These are phyloP conservation scores for Starmerella geochares DNA, from an alignment of 805 yeast species.

Conservation along the genomic window DNA sequence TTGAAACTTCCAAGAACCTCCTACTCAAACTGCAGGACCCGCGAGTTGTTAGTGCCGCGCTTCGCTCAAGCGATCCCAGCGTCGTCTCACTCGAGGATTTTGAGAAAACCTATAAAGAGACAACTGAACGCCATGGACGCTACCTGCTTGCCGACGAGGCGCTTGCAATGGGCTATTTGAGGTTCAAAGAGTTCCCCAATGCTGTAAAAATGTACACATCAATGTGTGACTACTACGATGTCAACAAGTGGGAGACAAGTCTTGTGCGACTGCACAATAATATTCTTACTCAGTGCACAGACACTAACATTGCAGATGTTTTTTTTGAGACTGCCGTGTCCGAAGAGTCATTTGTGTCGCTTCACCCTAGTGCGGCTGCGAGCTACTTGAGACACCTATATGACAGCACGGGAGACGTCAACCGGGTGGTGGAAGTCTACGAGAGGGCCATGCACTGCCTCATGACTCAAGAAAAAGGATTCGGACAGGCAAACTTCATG, in stretches of 20 bases:
- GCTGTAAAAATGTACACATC: conserved; percentile 24
- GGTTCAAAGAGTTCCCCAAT: conserved; percentile 15
- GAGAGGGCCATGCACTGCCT: conserved; percentile 14
- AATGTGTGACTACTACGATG: conserved; percentile 19
- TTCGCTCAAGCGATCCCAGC: conserved; percentile 23
- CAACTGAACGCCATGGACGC: conserved; percentile 22
- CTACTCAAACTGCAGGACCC: conserved; percentile 20
- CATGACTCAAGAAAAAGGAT: conserved; percentile 1
- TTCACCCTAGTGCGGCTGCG: conserved; percentile 27
- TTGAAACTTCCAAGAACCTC: conserved; percentile 1
- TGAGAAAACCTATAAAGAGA: conserved; percentile 18
- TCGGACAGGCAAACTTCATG: conserved; percentile 15
- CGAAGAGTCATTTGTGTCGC: conserved; percentile 14
- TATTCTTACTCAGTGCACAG: conserved; percentile 23
- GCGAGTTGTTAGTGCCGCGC: conserved; percentile 24
- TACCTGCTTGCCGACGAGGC: conserved; percentile 25
- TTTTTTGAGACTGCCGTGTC: conserved; percentile 22
- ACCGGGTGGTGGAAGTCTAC: conserved; percentile 15
- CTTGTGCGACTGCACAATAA: conserved; percentile 24
- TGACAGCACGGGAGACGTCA: conserved; percentile 12
- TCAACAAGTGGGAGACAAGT: conserved; percentile 13
- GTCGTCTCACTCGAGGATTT: conserved; percentile 22
- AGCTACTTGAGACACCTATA: conserved; percentile 17
- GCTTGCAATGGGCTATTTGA: conserved; percentile 20
- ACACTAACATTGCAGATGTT: conserved; percentile 17